These are phyloP conservation scores for Davidsoniella eucalypti DNA, from an alignment of 2,329 filamentous ascomycete species.

Conservation along the genomic window DNA sequence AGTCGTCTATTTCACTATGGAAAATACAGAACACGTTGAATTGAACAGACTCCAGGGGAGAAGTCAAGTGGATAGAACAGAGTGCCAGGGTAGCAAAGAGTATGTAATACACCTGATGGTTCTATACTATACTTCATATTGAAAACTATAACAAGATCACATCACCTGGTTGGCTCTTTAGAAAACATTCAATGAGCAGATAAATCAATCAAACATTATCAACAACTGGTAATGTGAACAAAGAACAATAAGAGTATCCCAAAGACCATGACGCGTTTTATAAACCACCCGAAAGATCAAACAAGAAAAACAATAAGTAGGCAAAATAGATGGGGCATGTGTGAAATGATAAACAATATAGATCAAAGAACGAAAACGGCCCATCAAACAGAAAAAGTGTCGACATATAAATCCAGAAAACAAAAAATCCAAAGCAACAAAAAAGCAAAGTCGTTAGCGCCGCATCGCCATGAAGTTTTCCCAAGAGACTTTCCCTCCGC, in stretches of 20 bases:
- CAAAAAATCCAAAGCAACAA: slow-evolving; percentile 11
- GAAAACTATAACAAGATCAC: too few relatives aligned
- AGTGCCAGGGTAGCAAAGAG: too few relatives aligned
- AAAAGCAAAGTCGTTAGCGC: slow-evolving; percentile 5
- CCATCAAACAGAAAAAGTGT: background rate
- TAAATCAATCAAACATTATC: too few relatives aligned
- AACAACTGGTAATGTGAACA: too few relatives aligned
- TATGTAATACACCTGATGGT: too few relatives aligned
- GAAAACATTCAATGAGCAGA: too few relatives aligned
- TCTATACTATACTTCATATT: too few relatives aligned
- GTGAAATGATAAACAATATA: background rate
- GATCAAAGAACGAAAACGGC: background rate
- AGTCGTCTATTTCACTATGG: background rate
- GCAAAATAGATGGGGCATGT: background rate
- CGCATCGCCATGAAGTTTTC: too few relatives aligned
- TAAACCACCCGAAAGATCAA: background rate
- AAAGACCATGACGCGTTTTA: too few relatives aligned
- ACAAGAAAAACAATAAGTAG: background rate
- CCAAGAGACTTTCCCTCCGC: background rate
- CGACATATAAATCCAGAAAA: background rate
- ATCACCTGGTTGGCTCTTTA: too few relatives aligned
- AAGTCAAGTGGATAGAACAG: background rate
- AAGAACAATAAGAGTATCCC: too few relatives aligned
- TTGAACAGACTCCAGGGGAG: slow-evolving; percentile 6
- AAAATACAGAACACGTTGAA: slow-evolving; percentile 4